Evolutionary conservation across 805 yeast species (phyloP).

Genomic region (Tetrapisispora nanseiensis): DNA sequence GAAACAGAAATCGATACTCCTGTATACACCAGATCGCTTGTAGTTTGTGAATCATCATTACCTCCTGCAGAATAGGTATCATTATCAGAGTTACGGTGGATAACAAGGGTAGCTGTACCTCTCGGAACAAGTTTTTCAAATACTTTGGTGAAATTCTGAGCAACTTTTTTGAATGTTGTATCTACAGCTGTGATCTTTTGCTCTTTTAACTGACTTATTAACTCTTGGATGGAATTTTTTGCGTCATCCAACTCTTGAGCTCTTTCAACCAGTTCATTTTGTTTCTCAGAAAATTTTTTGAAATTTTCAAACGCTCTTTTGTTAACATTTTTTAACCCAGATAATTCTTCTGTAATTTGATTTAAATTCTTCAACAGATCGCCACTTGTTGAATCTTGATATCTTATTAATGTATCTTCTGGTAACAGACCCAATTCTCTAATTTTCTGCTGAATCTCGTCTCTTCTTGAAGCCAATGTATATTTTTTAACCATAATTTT

Average conservation of each 20-base stretch:
- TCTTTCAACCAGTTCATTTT: slow-evolving; percentile 55
- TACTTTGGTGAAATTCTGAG: slow-evolving; percentile 60
- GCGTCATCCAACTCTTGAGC: slow-evolving; percentile 62
- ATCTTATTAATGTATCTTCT: slow-evolving; percentile 62
- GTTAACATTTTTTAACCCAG: slow-evolving; percentile 67
- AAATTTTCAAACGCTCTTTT: slow-evolving; percentile 85
- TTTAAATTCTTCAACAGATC: slow-evolving; percentile 45
- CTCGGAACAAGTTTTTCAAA: slow-evolving; percentile 77
- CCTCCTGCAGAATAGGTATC: slow-evolving; percentile 14
- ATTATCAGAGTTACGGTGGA: slow-evolving; percentile 36
- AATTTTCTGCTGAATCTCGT: slow-evolving; percentile 61
- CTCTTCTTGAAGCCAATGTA: slow-evolving; percentile 48
- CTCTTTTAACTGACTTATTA: slow-evolving; percentile 58
- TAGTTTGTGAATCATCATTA: slow-evolving; percentile 12
- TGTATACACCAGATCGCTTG: slow-evolving; percentile 35
- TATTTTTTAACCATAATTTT: slow-evolving; percentile 53
- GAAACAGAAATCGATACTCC: slow-evolving; percentile 87
- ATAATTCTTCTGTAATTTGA: slow-evolving; percentile 45
- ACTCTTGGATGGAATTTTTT: slow-evolving; percentile 57
- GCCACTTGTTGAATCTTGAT: slow-evolving; percentile 39
- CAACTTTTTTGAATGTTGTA: slow-evolving; percentile 66
- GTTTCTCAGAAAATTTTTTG: slow-evolving; percentile 59
- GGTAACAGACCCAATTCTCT: slow-evolving; percentile 84
- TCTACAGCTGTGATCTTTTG: slow-evolving; percentile 79
- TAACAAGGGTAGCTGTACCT: slow-evolving; percentile 66